phyloP scores from a whole-genome alignment of 805 yeast genomes.

The Zygosaccharomyces pseudorouxii region DNA sequence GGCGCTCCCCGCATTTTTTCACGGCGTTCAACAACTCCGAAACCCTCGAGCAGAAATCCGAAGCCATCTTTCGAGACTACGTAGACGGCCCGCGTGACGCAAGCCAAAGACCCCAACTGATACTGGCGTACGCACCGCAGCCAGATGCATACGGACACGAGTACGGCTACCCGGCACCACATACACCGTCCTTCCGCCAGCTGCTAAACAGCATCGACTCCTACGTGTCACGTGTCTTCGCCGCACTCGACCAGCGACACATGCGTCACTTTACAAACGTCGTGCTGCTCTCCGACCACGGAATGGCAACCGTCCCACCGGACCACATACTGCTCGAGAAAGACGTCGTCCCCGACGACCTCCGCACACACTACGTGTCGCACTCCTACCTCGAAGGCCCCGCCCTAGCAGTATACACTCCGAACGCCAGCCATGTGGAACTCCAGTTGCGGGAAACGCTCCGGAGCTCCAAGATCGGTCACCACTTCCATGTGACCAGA shows the following conservation, averaged over 20 bases:
- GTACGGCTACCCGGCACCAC: constrained; percentile 52
- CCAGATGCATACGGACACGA: constrained; percentile 76
- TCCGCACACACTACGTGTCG: constrained; percentile 10
- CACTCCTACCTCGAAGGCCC: constrained; percentile 20
- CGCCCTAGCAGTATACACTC: constrained; percentile 14
- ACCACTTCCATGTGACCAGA: neutral
- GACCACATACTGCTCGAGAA: constrained; percentile 63
- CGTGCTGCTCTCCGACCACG: constrained; percentile 82
- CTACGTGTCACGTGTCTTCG: constrained; percentile 48
- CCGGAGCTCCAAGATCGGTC: neutral
- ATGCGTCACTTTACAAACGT: constrained; percentile 64
- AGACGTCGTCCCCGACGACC: constrained; percentile 52
- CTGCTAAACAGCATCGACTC: constrained; percentile 55
- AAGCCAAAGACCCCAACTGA: constrained; percentile 68
- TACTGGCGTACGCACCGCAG: constrained; percentile 74
- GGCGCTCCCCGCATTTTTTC: constrained; percentile 46
- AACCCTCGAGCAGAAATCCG: constrained; percentile 45
- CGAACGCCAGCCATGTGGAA: neutral
- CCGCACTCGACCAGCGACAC: constrained; percentile 50
- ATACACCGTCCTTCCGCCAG: constrained; percentile 5
- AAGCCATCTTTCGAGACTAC: constrained; percentile 55
- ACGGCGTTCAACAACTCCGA: constrained; percentile 67
- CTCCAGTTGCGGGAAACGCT: neutral
- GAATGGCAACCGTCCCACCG: constrained; percentile 79
- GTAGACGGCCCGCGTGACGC: constrained; percentile 48